Conservation (phyloP, 306 rosid genomes). For the Lathyrus aphaca region DNA sequence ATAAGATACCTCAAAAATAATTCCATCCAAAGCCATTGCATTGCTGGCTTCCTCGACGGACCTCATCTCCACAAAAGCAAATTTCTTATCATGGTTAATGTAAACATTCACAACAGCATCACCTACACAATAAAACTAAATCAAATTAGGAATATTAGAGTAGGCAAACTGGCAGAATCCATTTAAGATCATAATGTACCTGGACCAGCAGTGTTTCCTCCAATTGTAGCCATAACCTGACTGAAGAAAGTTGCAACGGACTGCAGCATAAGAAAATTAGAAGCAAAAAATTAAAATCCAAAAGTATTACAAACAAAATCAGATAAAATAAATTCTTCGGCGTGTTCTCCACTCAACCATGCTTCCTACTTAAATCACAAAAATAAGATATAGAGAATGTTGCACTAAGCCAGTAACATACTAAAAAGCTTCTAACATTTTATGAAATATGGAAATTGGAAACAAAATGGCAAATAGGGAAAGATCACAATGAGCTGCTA, state of each 20-base stretch:
- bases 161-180: background rate
- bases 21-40: constrained; percentile 99
- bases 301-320: constrained; percentile 5
- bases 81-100: constrained; percentile 97
- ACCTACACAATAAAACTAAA: constrained; percentile 53
- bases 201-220: constrained; percentile 99
- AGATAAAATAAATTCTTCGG: background rate
- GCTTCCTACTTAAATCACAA: constrained; percentile 4
- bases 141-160: background rate
- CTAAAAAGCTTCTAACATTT: background rate
- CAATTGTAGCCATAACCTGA: constrained; percentile 94
- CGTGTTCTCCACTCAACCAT: background rate
- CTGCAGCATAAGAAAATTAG: constrained; percentile 56
- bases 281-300: constrained; percentile 7
- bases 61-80: constrained; percentile 99
- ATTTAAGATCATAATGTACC: constrained; percentile 49
- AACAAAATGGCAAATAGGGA: background rate
- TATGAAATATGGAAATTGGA: constrained; percentile 15
- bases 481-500: background rate
- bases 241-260: constrained; percentile 98
- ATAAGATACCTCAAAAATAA: constrained; percentile 81
- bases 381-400: background rate
- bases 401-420: constrained; percentile 6
- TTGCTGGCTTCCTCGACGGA: constrained; percentile 99
- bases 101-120: constrained; percentile 99